Evolutionary conservation across 768 basidiomycete genomes (phyloP).

Genomic region (Rubroboletus satanas): DNA sequence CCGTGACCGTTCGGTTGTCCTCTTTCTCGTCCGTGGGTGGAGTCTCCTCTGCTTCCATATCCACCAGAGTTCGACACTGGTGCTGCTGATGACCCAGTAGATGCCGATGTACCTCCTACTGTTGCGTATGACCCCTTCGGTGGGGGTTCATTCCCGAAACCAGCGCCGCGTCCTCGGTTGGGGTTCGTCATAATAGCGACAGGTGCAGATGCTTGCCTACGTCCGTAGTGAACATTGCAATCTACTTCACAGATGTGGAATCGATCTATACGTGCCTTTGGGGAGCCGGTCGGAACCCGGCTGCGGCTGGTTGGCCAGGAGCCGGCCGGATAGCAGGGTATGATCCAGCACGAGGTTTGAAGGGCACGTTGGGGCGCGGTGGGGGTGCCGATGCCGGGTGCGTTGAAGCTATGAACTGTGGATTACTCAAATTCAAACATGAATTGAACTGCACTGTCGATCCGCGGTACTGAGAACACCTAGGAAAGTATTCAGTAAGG

Average conservation of each 20-base stretch:
- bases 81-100: background rate
- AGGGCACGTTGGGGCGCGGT: slow-evolving; percentile 46
- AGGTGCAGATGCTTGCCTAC: slow-evolving; percentile 38
- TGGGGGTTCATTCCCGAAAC: slow-evolving; percentile 12
- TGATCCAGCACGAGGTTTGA: slow-evolving; percentile 67
- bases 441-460: slow-evolving; percentile 82
- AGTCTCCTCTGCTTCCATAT: slow-evolving; percentile 1
- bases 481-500: slow-evolving; percentile 25
- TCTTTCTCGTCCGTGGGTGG: slow-evolving; percentile 6
- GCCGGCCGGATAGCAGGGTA: slow-evolving; percentile 55
- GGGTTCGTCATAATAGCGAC: slow-evolving; percentile 80
- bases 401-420: slow-evolving; percentile 80
- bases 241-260: background rate
- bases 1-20: slow-evolving; percentile 8
- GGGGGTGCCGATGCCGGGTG: slow-evolving; percentile 53
- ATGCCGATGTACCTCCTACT: background rate
- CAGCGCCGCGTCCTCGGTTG: slow-evolving; percentile 40
- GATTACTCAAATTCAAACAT: slow-evolving; percentile 83
- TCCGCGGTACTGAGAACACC: slow-evolving; percentile 91
- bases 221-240: background rate
- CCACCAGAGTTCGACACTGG: slow-evolving; percentile 1
- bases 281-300: slow-evolving; percentile 64
- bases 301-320: slow-evolving; percentile 49
- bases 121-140: slow-evolving; percentile 8
- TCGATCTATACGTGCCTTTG: slow-evolving; percentile 15